These are phyloP conservation scores for Bathelium albidoporum DNA, from an alignment of 495 filamentous ascomycete genomes.

Conservation along the genomic window DNA sequence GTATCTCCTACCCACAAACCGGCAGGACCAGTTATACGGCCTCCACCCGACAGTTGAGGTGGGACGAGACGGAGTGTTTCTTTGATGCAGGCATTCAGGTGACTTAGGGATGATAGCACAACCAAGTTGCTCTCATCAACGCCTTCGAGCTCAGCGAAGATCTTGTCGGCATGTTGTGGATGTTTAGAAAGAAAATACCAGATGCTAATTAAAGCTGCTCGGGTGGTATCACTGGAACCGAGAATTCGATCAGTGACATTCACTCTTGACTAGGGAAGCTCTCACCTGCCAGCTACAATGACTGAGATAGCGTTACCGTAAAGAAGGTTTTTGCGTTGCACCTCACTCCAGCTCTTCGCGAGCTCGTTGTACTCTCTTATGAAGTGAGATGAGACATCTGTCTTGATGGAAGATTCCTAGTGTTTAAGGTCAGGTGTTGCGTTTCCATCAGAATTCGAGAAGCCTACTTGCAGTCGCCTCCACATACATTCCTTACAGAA, in stretches of 20 bases:
- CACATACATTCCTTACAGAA: slow-evolving; percentile 11
- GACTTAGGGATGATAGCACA: slow-evolving; percentile 10
- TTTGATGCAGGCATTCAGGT: slow-evolving; percentile 41
- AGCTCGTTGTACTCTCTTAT: slow-evolving; percentile 11
- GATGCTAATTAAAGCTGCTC: slow-evolving; percentile 14
- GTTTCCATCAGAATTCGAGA: not conserved
- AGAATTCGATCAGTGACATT: not conserved
- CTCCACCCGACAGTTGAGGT: slow-evolving; percentile 36
- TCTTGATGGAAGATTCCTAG: slow-evolving; percentile 3
- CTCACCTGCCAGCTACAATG: slow-evolving; percentile 7
- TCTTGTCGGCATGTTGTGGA: slow-evolving; percentile 9
- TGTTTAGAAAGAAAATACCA: slow-evolving; percentile 23
- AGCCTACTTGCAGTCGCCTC: slow-evolving; percentile 14
- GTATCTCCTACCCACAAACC: slow-evolving; percentile 38
- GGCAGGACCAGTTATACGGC: slow-evolving; percentile 36
- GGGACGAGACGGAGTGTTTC: slow-evolving; percentile 47
- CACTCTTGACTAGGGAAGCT: not conserved
- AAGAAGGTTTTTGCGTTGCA: slow-evolving; percentile 1
- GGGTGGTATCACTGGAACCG: slow-evolving; percentile 20
- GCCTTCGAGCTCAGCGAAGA: slow-evolving; percentile 15
- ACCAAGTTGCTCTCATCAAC: slow-evolving; percentile 13
- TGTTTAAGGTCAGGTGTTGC: not conserved
- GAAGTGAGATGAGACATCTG: slow-evolving; percentile 11
- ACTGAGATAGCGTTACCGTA: slow-evolving; percentile 13
- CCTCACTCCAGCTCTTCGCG: not conserved